Conservation (phyloP, 495 filamentous ascomycete species). For the Parachaetomium inaequale region DNA sequence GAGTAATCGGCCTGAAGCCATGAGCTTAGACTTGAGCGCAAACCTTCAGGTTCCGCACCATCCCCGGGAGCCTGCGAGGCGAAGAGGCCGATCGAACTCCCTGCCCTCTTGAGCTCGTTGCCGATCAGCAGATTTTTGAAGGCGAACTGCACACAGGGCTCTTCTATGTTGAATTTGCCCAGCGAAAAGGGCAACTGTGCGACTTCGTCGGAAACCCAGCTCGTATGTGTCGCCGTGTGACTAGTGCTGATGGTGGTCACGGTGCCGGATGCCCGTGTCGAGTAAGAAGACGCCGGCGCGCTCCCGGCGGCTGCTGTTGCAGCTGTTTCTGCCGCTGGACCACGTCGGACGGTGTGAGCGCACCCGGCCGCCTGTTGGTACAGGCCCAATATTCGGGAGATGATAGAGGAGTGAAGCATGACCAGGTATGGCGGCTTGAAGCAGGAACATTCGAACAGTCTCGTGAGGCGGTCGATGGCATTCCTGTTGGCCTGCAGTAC, state of each 20-base stretch:
- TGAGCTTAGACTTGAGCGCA: background rate
- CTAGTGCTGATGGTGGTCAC: background rate
- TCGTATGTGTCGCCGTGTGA: background rate
- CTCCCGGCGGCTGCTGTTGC: background rate
- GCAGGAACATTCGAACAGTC: background rate
- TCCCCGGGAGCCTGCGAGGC: background rate
- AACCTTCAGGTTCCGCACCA: background rate
- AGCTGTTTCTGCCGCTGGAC: background rate
- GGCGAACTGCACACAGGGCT: background rate
- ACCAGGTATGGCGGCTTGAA: background rate
- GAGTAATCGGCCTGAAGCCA: background rate
- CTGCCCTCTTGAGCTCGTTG: background rate
- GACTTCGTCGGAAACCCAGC: background rate
- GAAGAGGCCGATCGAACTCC: background rate
- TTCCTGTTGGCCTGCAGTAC: background rate
- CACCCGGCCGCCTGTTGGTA: background rate
- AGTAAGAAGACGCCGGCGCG: background rate
- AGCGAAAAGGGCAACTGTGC: background rate
- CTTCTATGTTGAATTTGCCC: background rate
- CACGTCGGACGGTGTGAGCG: background rate
- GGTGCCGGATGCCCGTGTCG: background rate
- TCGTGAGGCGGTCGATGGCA: background rate
- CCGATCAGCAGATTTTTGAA: background rate
- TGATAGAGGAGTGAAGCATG: background rate
- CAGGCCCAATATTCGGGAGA: slow-evolving; percentile 1